Conservation (phyloP, 345 rosid genomes). For the Nephelium lappaceum region DNA sequence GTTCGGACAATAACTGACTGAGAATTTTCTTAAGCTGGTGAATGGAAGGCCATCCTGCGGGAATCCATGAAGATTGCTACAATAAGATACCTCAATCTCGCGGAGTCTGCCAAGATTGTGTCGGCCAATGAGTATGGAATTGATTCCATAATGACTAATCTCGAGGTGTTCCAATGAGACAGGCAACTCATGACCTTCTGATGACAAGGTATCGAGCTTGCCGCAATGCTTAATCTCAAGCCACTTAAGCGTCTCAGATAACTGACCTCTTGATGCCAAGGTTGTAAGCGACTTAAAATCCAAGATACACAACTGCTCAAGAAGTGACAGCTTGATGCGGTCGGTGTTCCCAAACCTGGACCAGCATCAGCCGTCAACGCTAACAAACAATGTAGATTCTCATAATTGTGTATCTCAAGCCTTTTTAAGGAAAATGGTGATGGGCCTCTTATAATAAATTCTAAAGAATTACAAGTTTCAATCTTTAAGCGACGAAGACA, state of each 20-base stretch:
- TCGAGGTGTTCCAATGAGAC: too few relatives aligned
- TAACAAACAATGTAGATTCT: slow-evolving; percentile 15
- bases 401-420: neutral
- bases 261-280: too few relatives aligned
- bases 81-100: neutral
- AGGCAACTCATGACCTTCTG: too few relatives aligned
- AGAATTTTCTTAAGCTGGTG: neutral
- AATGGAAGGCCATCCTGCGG: neutral
- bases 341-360: neutral
- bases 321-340: neutral
- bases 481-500: neutral
- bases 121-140: neutral
- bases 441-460: neutral
- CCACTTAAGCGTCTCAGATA: too few relatives aligned
- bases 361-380: too few relatives aligned
- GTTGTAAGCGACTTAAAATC: too few relatives aligned
- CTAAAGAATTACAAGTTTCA: neutral
- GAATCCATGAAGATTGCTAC: neutral
- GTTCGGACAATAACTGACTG: slow-evolving; percentile 1
- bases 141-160: neutral
- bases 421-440: neutral
- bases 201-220: too few relatives aligned
- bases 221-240: too few relatives aligned
- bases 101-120: slow-evolving; percentile 19
- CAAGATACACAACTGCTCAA: too few relatives aligned